A percentile compares a stretch with the other conserved stretches of the same genome.
Evolutionary conservation across 2,329 filamentous ascomycete species (phyloP).

Genomic region (Aspergillus luchuensis): DNA sequence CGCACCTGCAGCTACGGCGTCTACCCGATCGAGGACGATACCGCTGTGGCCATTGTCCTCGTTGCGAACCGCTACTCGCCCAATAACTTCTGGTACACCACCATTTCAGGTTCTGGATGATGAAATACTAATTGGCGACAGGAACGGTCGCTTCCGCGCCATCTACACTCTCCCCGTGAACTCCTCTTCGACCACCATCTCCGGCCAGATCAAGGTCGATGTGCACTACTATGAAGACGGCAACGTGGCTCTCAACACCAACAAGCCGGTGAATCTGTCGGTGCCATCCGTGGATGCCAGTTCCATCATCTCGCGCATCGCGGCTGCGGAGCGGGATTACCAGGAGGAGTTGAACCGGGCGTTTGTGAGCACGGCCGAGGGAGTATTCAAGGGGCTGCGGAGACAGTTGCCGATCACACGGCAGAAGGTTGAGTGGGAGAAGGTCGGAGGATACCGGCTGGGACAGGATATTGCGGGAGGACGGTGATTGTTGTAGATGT

Average conservation of each 20-base stretch:
- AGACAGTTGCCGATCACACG: conserved; percentile 93
- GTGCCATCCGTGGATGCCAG: conserved; percentile 65
- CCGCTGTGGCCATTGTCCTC: conserved; percentile 75
- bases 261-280: conserved; percentile 68
- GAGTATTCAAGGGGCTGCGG: conserved; percentile 89
- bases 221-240: conserved; percentile 99
- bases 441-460: conserved; percentile 87
- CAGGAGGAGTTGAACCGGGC: conserved; percentile 94
- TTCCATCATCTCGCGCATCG: conserved; percentile 77
- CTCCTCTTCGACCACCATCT: conserved; percentile 56
- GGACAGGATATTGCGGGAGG: conserved; percentile 74
- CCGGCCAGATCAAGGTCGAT: conserved; percentile 84
- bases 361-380: conserved; percentile 85
- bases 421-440: conserved; percentile 99
- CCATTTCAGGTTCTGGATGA: too few relatives aligned
- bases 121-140: conserved; percentile 35
- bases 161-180: conserved; percentile 76
- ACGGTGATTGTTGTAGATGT: conserved; percentile 17
- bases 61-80: conserved; percentile 98
- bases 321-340: conserved; percentile 81
- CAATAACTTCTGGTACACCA: conserved; percentile 83
- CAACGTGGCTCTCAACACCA: conserved; percentile 91
- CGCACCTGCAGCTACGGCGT: conserved; percentile 77
- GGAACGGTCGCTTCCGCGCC: conserved; percentile 96
- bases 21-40: conserved; percentile 76